phyloP scores from a whole-genome alignment of 1,284 basidiomycete species.

The Naganishia cerealis region DNA sequence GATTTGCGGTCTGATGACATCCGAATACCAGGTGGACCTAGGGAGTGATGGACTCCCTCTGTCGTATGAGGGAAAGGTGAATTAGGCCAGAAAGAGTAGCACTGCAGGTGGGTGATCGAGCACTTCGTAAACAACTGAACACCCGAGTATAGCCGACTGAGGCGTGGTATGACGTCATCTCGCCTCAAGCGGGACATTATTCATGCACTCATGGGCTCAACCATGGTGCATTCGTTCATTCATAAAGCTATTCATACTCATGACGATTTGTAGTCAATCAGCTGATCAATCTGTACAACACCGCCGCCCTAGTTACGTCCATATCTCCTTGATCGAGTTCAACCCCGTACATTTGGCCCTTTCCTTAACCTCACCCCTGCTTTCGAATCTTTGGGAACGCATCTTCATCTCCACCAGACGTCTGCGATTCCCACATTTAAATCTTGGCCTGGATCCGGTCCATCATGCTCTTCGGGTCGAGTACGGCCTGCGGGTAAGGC shows the following conservation, averaged over 20 bases:
- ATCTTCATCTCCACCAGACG: too few species aligned
- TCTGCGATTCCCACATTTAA: constrained; percentile 7
- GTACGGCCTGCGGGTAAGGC: constrained; percentile 49
- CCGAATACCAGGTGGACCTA: background rate
- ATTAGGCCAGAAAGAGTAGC: background rate
- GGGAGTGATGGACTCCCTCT: background rate
- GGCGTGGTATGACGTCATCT: background rate
- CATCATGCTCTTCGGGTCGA: constrained; percentile 49
- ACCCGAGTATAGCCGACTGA: constrained; percentile 8
- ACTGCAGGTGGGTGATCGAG: background rate
- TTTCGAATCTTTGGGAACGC: background rate
- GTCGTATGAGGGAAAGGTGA: background rate
- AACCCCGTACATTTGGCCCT: too few species aligned
- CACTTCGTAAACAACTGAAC: constrained; percentile 26
- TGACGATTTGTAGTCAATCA: too few species aligned
- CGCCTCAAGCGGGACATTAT: too few species aligned
- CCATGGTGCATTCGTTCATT: too few species aligned
- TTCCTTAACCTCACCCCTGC: background rate
- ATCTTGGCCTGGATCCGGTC: constrained; percentile 38
- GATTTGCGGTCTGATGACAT: background rate
- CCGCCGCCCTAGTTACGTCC: too few species aligned
- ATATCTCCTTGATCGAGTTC: too few species aligned
- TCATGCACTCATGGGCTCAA: too few species aligned
- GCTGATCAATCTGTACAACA: too few species aligned
- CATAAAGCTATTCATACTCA: too few species aligned